Evolutionary conservation across 164 flowering plant species (phyloP).

Genomic region (Tetracentron sinense): DNA sequence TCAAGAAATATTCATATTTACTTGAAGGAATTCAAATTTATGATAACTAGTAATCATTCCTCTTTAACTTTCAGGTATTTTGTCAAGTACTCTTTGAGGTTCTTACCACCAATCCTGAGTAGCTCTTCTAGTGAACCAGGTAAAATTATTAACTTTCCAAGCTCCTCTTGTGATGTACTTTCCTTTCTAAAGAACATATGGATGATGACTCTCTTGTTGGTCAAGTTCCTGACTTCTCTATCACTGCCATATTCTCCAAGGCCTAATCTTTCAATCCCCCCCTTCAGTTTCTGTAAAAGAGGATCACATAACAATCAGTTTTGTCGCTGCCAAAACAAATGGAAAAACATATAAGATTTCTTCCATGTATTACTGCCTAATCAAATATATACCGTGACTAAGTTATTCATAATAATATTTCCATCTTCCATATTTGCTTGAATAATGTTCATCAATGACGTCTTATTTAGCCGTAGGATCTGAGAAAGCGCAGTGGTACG

Average conservation of each 20-base stretch:
- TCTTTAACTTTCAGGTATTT: constrained; percentile 24
- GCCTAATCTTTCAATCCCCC: constrained; percentile 25
- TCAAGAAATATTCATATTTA: constrained; percentile 1
- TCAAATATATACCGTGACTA: constrained; percentile 45
- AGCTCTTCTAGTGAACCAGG: constrained; percentile 84
- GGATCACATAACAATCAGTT: constrained; percentile 7
- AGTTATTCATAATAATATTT: constrained; percentile 56
- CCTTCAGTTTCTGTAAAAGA: constrained; percentile 51
- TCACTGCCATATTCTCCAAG: constrained; percentile 20
- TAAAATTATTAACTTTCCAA: constrained; percentile 57
- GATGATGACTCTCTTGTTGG: constrained; percentile 68
- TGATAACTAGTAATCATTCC: neutral
- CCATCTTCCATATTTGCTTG: constrained; percentile 58
- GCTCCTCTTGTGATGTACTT: constrained; percentile 29
- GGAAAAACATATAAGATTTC: neutral
- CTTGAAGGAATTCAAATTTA: neutral
- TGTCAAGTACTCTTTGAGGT: constrained; percentile 8
- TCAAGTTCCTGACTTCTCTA: constrained; percentile 12
- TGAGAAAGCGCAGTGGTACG: constrained; percentile 78
- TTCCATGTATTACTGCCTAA: too few species aligned
- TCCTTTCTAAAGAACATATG: constrained; percentile 36
- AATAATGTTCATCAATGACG: constrained; percentile 49
- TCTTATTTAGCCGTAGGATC: constrained; percentile 59
- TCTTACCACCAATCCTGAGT: constrained; percentile 67
- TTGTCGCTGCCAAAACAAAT: constrained; percentile 2